Evolutionary conservation across 192 early-diverging fungal genomes (phyloP).

Genomic region (Podila verticillata): DNA sequence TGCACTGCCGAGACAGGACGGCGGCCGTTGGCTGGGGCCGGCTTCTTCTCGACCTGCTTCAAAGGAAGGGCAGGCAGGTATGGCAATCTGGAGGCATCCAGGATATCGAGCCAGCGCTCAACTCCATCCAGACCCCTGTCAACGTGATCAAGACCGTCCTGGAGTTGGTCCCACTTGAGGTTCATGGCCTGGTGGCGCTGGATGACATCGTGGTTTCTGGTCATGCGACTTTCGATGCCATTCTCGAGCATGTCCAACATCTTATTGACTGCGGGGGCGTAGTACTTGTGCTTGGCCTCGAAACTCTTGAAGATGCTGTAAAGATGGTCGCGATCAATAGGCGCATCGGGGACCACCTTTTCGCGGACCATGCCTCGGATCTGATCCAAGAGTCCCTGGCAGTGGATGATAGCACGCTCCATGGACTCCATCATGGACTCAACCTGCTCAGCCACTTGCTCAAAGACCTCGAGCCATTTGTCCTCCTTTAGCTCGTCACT

Average conservation of each 20-base stretch:
- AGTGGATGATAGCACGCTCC: conserved; percentile 63
- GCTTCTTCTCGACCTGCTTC: conserved; percentile 25
- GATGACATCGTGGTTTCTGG: conserved; percentile 54
- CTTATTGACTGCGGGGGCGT: conserved; percentile 60
- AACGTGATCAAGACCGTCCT: conserved; percentile 49
- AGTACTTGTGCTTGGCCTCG: conserved; percentile 67
- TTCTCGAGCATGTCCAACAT: conserved; percentile 66
- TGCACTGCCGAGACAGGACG: neutral
- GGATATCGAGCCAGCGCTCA: conserved; percentile 43
- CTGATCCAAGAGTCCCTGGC: conserved; percentile 51
- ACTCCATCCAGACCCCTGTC: conserved; percentile 47
- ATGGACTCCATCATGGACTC: conserved; percentile 66
- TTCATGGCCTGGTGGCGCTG: conserved; percentile 59
- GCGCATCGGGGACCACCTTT: conserved; percentile 41
- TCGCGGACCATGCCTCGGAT: conserved; percentile 45
- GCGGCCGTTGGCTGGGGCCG: conserved; percentile 9
- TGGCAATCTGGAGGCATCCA: conserved; percentile 34
- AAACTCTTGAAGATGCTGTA: conserved; percentile 63
- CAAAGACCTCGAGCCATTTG: conserved; percentile 63
- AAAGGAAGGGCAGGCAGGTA: conserved; percentile 44
- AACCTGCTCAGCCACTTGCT: conserved; percentile 63
- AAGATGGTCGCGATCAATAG: conserved; percentile 55
- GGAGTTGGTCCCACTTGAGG: conserved; percentile 60
- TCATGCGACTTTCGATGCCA: conserved; percentile 59
- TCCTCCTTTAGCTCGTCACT: conserved; percentile 70